Evolutionary conservation across 2,329 filamentous ascomycete species (phyloP), one percentile per base, ranked within the genome.

Genomic region (Chrysoporthe puriensis): DNA sequence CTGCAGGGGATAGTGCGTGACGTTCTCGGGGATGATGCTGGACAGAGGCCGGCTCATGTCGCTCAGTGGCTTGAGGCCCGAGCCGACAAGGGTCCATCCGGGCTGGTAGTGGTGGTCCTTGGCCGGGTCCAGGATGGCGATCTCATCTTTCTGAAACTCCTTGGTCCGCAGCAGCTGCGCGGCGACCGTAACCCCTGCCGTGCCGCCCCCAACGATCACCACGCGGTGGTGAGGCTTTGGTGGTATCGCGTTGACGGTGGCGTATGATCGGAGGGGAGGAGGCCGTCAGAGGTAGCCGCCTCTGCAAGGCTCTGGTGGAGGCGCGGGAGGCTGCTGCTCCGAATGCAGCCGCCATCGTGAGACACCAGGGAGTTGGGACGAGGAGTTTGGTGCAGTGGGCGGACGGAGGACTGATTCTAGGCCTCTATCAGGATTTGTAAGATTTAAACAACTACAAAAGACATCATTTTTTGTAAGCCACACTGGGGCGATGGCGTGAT

Each of bases 81-180:
- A 74, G 44, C 78, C 78, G 7, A 79, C 77, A 8, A 79, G 75
- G 9, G 78, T 79, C 78, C 78, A 79, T 66, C 77, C 78, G 6
- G 77, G 77, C 68, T 70, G 69, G 70, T 79, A 79, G 70, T 78
- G 77, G 68, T 79, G 77, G 36, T 71, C 70, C 62, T 71, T 68
- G 21, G 77, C 76, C 32, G 77, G 76, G 67, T 79, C 77, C 32
- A 79, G 63, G 66, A 79, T 77, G 63, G 77, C 77, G 57, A 79
- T 76, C 42, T 78, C 77, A 46, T 75, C 74, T 67, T 75, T 75
- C 21, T 73, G 73, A 36, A 77, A 73, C 44, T 71, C 70, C 5
- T 68, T 65, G 21, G 72, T 71, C 18, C 72, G 72, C 54, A 61
- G 40, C 32, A 73, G 63, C 50, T 73, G 71, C 2, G 70, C 66